A percentile compares a stretch with the other conserved stretches of the same genome.
Evolutionary conservation across 2,329 filamentous ascomycete genomes (phyloP).

Genomic region (Pseudogymnoascus sp.): DNA sequence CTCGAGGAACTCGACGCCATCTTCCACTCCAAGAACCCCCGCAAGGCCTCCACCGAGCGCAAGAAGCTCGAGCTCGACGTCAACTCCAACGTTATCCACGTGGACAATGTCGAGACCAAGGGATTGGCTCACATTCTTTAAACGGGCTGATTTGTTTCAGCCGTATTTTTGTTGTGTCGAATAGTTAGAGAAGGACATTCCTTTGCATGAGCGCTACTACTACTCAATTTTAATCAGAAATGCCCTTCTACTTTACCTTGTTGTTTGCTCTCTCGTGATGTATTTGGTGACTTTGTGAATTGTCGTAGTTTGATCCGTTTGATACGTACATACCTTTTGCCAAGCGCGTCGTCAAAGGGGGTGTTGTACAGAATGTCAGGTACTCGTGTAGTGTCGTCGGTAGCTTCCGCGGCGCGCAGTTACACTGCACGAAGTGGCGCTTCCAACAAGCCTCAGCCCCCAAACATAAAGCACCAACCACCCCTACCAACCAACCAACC

Average conservation of each 20-base stretch:
- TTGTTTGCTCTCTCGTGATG: background rate
- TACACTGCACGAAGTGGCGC: background rate
- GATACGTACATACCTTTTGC: background rate
- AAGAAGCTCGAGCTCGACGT: constrained; percentile 34
- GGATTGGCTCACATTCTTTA: background rate
- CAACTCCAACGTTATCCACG: constrained; percentile 18
- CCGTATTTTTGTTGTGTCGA: background rate
- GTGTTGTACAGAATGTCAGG: background rate
- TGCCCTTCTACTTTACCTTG: background rate
- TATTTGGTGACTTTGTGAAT: background rate
- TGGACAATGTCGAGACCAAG: background rate
- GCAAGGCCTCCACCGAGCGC: constrained; percentile 38
- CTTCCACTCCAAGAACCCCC: constrained; percentile 37
- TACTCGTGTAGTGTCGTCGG: background rate
- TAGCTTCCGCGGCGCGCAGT: background rate
- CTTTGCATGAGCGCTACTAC: background rate
- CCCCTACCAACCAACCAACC: background rate
- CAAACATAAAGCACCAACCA: background rate
- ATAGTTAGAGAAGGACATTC: background rate
- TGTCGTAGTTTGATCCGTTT: background rate
- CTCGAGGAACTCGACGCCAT: constrained; percentile 49
- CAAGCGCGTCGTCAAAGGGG: background rate
- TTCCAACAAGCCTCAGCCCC: background rate
- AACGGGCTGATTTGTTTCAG: background rate
- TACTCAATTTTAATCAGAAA: background rate